Conservation (phyloP, 2,329 filamentous ascomycete species). For the Aspergillus tanneri region DNA sequence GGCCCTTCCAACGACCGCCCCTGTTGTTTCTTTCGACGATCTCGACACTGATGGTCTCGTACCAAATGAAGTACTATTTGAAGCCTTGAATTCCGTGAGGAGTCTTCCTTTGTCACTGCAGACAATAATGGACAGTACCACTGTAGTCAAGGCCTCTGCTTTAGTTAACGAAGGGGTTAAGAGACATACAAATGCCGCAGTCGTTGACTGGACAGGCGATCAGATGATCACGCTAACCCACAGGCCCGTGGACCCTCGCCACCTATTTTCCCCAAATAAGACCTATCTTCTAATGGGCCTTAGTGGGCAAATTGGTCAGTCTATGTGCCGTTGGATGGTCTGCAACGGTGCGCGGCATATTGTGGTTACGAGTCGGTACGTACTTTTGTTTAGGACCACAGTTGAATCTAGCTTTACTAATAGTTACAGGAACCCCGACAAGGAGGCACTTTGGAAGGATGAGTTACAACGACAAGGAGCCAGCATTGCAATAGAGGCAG, state of each 20-base stretch:
- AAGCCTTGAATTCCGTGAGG: neutral
- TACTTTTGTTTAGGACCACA: slow-evolving; percentile 4
- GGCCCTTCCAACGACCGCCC: slow-evolving; percentile 2
- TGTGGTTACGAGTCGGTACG: slow-evolving; percentile 30
- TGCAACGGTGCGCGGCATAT: slow-evolving; percentile 28
- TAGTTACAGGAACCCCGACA: slow-evolving; percentile 4
- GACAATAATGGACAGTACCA: neutral
- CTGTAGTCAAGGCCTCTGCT: slow-evolving; percentile 5
- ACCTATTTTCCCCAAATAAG: slow-evolving; percentile 25
- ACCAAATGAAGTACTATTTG: slow-evolving; percentile 1
- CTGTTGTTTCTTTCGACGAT: slow-evolving; percentile 6
- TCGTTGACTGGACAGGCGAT: slow-evolving; percentile 9
- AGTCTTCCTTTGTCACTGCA: neutral
- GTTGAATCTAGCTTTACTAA: slow-evolving; percentile 9
- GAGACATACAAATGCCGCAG: slow-evolving; percentile 1
- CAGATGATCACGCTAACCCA: slow-evolving; percentile 6
- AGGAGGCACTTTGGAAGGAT: slow-evolving; percentile 7
- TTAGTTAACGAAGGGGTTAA: slow-evolving; percentile 1
- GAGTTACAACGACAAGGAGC: slow-evolving; percentile 6
- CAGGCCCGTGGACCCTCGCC: slow-evolving; percentile 8
- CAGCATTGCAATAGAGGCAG: slow-evolving; percentile 10
- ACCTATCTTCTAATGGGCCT: slow-evolving; percentile 36
- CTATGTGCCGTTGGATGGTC: slow-evolving; percentile 33
- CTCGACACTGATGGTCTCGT: neutral
- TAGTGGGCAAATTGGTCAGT: slow-evolving; percentile 31